Conservation (phyloP, 805 yeast genomes). For the Cyberlindnera amylophila region DNA sequence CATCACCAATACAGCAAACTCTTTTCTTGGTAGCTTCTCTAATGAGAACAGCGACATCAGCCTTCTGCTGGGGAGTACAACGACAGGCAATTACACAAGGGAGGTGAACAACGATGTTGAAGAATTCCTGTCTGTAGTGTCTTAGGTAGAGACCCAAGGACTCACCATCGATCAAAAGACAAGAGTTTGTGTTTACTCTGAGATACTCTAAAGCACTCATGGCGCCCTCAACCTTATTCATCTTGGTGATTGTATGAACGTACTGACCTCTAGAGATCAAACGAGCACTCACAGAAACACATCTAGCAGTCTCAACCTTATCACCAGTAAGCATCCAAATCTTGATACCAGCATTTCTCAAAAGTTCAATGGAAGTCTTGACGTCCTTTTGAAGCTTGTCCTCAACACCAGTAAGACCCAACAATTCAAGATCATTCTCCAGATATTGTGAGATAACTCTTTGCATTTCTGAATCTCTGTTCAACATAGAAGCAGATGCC, state of each 20-base stretch:
- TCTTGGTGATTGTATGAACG: slow-evolving; percentile 77
- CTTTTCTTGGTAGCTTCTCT: slow-evolving; percentile 78
- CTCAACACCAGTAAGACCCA: slow-evolving; percentile 96
- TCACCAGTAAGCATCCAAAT: slow-evolving; percentile 99
- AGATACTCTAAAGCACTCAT: slow-evolving; percentile 72
- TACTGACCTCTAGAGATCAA: slow-evolving; percentile 91
- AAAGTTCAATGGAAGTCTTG: slow-evolving; percentile 83
- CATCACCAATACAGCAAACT: slow-evolving; percentile 98
- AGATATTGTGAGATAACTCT: slow-evolving; percentile 61
- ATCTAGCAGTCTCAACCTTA: slow-evolving; percentile 96
- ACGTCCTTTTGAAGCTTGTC: slow-evolving; percentile 91
- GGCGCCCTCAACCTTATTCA: slow-evolving; percentile 57
- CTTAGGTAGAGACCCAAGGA: slow-evolving; percentile 69
- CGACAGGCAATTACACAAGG: slow-evolving; percentile 98
- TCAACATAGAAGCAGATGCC: slow-evolving; percentile 75
- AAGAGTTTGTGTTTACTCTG: slow-evolving; percentile 53
- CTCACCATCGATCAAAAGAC: slow-evolving; percentile 91
- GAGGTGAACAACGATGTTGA: slow-evolving; percentile 66
- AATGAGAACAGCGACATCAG: slow-evolving; percentile 84
- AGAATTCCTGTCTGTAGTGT: slow-evolving; percentile 66
- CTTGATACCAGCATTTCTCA: slow-evolving; percentile 94
- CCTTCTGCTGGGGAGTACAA: slow-evolving; percentile 98
- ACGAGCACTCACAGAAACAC: slow-evolving; percentile 95
- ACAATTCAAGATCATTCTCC: slow-evolving; percentile 78
- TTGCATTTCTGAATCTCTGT: slow-evolving; percentile 75